Percentiles rank a stretch among this genome's conserved stretches.
These are phyloP conservation scores for Puya raimondii DNA, from an alignment of 176 grass and related monocot genomes.

Conservation along the genomic window DNA sequence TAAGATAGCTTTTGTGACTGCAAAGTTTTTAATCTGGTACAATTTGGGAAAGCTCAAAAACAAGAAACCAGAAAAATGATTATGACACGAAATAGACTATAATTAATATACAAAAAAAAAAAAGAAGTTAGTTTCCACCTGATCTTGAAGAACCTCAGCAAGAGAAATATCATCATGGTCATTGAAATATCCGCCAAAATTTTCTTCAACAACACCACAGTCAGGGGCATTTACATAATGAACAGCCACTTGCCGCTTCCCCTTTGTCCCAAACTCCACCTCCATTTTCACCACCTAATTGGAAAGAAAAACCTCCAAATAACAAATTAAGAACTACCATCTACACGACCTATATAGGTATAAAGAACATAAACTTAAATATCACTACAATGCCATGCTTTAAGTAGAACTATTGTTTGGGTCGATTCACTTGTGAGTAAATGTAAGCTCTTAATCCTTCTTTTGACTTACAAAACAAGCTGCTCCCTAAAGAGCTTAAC, in stretches of 20 bases:
- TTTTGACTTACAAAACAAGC: no score
- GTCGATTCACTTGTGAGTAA: no score
- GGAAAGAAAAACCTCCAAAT: neutral
- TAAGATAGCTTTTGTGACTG: no score
- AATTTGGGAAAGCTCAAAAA: no score
- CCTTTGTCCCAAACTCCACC: slow-evolving; percentile 15
- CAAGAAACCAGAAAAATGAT: neutral
- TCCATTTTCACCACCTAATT: slow-evolving; percentile 20
- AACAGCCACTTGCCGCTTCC: slow-evolving; percentile 31
- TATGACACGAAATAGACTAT: neutral
- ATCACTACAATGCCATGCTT: no score
- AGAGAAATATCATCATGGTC: slow-evolving; percentile 56
- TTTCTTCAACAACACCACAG: slow-evolving; percentile 54
- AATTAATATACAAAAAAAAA: neutral
- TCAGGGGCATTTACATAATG: slow-evolving; percentile 34
- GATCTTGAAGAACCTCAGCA: slow-evolving; percentile 71
- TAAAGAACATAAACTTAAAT: no score
- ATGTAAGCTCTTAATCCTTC: no score
- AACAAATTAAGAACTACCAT: slow-evolving; percentile 11
- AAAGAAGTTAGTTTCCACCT: slow-evolving; percentile 29
- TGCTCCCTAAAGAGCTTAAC: no score
- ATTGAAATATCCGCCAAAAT: slow-evolving; percentile 42
- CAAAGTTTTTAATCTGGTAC: no score
- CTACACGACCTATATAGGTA: neutral
- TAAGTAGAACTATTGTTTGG: no score